A percentile compares a stretch with the other conserved stretches of the same genome.
Conservation (phyloP, 78 protist species). For the Dictyostelium firmibasis region DNA sequence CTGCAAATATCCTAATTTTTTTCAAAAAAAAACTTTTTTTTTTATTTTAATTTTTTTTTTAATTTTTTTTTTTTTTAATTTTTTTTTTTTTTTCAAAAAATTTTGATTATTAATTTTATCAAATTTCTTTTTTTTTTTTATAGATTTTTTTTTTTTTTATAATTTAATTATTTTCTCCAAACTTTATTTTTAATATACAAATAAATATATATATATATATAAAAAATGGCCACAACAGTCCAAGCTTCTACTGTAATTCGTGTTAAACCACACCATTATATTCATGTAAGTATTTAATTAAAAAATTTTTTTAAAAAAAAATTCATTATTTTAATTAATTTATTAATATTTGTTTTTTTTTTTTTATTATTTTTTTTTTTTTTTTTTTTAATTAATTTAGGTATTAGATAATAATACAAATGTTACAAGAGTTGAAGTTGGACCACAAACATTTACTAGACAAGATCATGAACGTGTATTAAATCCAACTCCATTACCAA, state of each 20-base stretch:
- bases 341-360: background rate
- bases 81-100: background rate
- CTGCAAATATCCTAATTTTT: background rate
- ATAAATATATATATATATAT: slow-evolving; percentile 20
- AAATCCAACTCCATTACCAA: slow-evolving; percentile 69
- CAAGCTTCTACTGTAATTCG: slow-evolving; percentile 75
- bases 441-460: slow-evolving; percentile 92
- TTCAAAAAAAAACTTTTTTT: background rate
- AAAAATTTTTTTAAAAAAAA: background rate
- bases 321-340: too few relatives aligned
- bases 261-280: slow-evolving; percentile 83
- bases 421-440: slow-evolving; percentile 86
- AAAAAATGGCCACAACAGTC: background rate
- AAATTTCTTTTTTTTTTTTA: background rate
- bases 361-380: background rate
- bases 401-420: slow-evolving; percentile 87
- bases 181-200: background rate
- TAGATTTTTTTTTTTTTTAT: background rate
- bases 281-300: slow-evolving; percentile 83
- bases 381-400: slow-evolving; percentile 5
- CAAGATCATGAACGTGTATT: slow-evolving; percentile 87
- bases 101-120: background rate
- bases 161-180: background rate
- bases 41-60: background rate
- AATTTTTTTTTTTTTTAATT: background rate